Evolutionary conservation across 345 rosid species (phyloP).

Genomic region (Psidium friedrichsthalianum): DNA sequence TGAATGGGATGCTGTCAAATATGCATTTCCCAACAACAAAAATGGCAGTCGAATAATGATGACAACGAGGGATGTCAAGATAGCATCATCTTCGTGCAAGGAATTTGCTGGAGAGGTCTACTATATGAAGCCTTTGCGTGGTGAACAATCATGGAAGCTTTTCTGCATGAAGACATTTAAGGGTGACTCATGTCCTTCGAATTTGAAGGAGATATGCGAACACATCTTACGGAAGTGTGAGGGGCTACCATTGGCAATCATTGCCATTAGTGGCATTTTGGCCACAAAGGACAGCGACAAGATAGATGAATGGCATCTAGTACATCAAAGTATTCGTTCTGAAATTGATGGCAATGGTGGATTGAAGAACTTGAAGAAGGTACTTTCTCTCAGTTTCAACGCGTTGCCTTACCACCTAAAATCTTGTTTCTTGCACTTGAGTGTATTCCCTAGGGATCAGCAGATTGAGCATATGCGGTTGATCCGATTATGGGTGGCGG

Average conservation of each 20-base stretch:
- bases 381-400: background rate
- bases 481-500: constrained; percentile 9
- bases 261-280: constrained; percentile 17
- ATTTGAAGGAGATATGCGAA: constrained; percentile 7
- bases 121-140: background rate
- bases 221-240: constrained; percentile 5
- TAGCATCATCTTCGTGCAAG: constrained; percentile 4
- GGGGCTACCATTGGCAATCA: background rate
- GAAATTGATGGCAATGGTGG: background rate
- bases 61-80: constrained; percentile 6
- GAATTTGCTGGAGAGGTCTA: constrained; percentile 3
- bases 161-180: constrained; percentile 11
- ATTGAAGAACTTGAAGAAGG: background rate
- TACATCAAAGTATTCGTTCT: constrained; percentile 1
- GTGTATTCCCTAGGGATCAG: constrained; percentile 12
- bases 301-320: constrained; percentile 13
- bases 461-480: background rate
- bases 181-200: background rate
- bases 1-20: constrained; percentile 7
- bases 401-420: background rate
- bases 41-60: constrained; percentile 13
- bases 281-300: constrained; percentile 5
- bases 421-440: constrained; percentile 7
- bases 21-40: constrained; percentile 2
- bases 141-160: constrained; percentile 4